These are phyloP conservation scores for Vigna reflexopilosa DNA, from an alignment of 306 rosid genomes.

Conservation along the genomic window DNA sequence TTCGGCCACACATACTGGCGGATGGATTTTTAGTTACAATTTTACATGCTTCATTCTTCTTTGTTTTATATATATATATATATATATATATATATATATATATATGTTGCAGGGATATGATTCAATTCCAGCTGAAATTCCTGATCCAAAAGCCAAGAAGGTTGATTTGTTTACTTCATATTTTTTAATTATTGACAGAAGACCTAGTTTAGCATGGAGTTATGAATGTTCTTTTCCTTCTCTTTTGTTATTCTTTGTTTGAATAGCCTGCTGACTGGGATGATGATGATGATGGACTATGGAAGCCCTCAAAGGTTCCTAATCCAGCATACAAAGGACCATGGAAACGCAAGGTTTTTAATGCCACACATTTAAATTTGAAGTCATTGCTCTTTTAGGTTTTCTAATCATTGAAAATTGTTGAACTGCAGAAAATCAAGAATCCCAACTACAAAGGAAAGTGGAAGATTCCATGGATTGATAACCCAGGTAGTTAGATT, in stretches of 20 bases:
- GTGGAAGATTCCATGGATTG: slow-evolving; percentile 93
- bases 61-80: not conserved
- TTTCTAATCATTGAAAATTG: slow-evolving; percentile 45
- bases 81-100: not conserved
- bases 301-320: slow-evolving; percentile 89
- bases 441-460: slow-evolving; percentile 96
- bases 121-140: slow-evolving; percentile 82
- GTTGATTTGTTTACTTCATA: slow-evolving; percentile 48
- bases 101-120: slow-evolving; percentile 75
- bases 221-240: slow-evolving; percentile 22
- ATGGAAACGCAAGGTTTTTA: slow-evolving; percentile 87
- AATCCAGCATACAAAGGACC: slow-evolving; percentile 97
- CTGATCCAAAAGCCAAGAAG: slow-evolving; percentile 87
- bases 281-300: slow-evolving; percentile 86
- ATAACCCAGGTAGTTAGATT: slow-evolving; percentile 94
- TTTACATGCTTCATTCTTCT: slow-evolving; percentile 27
- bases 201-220: slow-evolving; percentile 26
- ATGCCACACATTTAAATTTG: slow-evolving; percentile 35
- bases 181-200: slow-evolving; percentile 9
- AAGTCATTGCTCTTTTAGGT: not conserved
- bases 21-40: slow-evolving; percentile 1
- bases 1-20: not conserved
- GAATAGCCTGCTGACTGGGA: slow-evolving; percentile 89
- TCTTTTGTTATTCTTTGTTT: slow-evolving; percentile 37
- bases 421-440: slow-evolving; percentile 77